Percentiles rank a stretch among this genome's conserved stretches.
Evolutionary conservation across 176 grass and related monocot species (phyloP).

Genomic region (Aegilops tauschii): DNA sequence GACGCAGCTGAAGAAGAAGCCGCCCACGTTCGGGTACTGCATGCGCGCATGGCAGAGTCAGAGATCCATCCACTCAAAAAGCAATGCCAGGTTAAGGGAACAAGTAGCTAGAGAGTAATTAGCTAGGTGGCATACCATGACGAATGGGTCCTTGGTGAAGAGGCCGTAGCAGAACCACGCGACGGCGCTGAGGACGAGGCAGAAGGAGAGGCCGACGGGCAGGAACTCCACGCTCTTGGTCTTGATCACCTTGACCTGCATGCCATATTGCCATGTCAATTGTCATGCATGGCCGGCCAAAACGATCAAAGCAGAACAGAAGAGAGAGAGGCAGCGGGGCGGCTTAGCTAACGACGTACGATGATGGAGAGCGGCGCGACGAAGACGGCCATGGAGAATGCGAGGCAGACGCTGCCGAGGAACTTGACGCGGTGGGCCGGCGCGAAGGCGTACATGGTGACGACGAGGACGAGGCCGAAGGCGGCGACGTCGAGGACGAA

Average conservation of each 20-base stretch:
- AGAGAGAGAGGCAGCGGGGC: background rate
- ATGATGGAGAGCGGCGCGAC: constrained; percentile 92
- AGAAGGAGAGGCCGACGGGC: constrained; percentile 73
- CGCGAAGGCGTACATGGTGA: constrained; percentile 37
- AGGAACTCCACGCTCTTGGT: constrained; percentile 91
- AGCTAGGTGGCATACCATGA: constrained; percentile 39
- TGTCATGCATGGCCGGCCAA: background rate
- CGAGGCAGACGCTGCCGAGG: constrained; percentile 92
- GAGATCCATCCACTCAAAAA: background rate
- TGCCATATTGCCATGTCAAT: background rate
- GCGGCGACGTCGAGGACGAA: constrained; percentile 66
- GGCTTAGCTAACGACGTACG: constrained; percentile 24
- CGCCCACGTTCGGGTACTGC: constrained; percentile 77
- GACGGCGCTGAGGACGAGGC: constrained; percentile 73
- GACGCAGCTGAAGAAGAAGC: constrained; percentile 69
- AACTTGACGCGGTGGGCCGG: constrained; percentile 39
- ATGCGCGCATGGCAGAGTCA: background rate
- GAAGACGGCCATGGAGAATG: constrained; percentile 88
- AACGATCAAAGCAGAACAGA: background rate
- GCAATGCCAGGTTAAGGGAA: background rate
- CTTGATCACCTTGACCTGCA: constrained; percentile 65
- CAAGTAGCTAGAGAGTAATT: background rate
- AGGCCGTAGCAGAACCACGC: constrained; percentile 75
- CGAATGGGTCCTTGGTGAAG: constrained; percentile 64
- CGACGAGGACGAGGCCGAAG: constrained; percentile 50